phyloP scores from a whole-genome alignment of 176 grass and related monocot species.

The Hordeum marinum region DNA sequence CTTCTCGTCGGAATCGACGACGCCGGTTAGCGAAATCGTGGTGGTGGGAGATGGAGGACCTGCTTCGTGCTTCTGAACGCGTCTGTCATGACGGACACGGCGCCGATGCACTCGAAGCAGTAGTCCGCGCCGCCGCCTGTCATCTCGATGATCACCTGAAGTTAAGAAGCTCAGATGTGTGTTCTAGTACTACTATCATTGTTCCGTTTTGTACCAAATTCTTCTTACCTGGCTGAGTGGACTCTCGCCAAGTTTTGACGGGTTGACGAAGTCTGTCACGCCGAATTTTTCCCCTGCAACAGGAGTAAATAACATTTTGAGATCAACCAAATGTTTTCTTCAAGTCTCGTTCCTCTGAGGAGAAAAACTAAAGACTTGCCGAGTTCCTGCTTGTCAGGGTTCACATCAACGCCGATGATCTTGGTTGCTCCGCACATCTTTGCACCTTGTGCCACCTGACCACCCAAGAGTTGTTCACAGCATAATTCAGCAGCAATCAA shows the following conservation, averaged over 20 bases:
- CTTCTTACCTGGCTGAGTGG: conserved; percentile 36
- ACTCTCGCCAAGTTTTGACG: conserved; percentile 30
- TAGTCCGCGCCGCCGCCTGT: conserved; percentile 48
- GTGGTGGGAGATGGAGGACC: conserved; percentile 6
- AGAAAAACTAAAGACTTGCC: conserved; percentile 10
- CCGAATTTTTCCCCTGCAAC: conserved; percentile 39
- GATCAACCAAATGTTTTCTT: neutral
- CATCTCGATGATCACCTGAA: conserved; percentile 56
- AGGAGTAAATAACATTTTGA: neutral
- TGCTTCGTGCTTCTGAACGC: conserved; percentile 53
- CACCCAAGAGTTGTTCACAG: neutral
- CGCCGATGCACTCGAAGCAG: conserved; percentile 64
- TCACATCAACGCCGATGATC: conserved; percentile 62
- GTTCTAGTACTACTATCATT: neutral
- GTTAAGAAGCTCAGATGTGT: neutral
- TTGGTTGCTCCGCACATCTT: conserved; percentile 53
- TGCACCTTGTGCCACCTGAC: conserved; percentile 55
- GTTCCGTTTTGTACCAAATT: neutral
- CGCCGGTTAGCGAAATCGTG: neutral
- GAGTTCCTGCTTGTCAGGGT: conserved; percentile 43
- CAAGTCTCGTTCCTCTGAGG: neutral
- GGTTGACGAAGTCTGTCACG: conserved; percentile 50
- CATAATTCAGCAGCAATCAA: neutral
- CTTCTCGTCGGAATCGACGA: neutral
- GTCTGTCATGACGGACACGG: conserved; percentile 45